Base-by-base conservation (phyloP, 2,329 filamentous ascomycete species). In the Periconia sp. region DNA sequence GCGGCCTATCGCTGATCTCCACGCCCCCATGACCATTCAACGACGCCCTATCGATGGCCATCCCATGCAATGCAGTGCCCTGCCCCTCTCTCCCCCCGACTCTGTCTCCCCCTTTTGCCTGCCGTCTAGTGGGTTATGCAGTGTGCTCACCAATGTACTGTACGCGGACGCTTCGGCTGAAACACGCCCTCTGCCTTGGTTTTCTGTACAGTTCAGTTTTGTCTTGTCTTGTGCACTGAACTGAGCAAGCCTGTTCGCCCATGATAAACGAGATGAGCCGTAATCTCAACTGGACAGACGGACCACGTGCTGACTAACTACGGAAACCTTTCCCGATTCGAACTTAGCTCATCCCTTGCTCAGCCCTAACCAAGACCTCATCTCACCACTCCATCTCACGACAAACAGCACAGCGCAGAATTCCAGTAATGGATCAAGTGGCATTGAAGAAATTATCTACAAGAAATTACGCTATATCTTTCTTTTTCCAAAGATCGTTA, bases 11-110 rank as follows among this genome's bases (percentile, higher is more conserved):
- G 48, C 46, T 40, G 41, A 47, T 52, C 53, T 15, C 18, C 60
- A 52, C 23, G 23, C 23, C 23, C 56, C 53, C 56, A 64, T 66
- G 58, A 63, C 62, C 57, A 58, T 53, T 49, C 61, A 57, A 62
- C 62, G 58, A 57, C 55, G 49, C 49, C 61, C 57, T 63, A 63
- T 63, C 57, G 59, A 55, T 47, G 49, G 35, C 54, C 47, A n/a
- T n/a, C n/a, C n/a, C n/a, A n/a, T n/a, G n/a, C n/a, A n/a, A n/a
- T n/a, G n/a, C n/a, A n/a, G n/a, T n/a, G n/a, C 23, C 23, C 23
- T 27, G 5, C 8, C 23, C 8, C 23, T 27, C 23, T 27, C 23
- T 27, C 23, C 8, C 23, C 23, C 23, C 8, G n/a, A n/a, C 8
- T 27, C 23, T 8, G 8, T 27, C 23, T 3, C 23, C 23, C 23